A percentile compares a stretch with the other conserved stretches of the same genome.
Conservation (phyloP, 305 asterid species). For the Fraxinus sp. region DNA sequence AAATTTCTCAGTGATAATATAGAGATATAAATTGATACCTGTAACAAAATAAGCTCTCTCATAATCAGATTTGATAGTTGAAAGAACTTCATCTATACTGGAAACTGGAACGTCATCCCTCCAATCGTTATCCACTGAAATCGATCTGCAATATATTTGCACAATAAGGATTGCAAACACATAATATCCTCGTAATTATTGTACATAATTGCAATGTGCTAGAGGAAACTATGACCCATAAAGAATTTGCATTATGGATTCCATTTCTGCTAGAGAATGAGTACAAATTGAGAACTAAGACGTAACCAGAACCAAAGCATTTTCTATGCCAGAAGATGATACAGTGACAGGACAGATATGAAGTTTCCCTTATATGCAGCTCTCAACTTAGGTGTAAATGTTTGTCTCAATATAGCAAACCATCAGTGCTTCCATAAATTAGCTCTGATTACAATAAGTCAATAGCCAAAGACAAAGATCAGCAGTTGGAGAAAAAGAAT, state of each 20-base stretch:
- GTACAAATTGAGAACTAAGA: background rate
- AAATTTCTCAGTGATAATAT: constrained; percentile 1
- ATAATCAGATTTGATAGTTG: constrained; percentile 60
- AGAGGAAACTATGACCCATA: background rate
- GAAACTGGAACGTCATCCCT: constrained; percentile 37
- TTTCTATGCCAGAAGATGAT: background rate
- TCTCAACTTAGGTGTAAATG: background rate
- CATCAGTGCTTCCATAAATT: background rate
- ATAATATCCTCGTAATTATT: background rate
- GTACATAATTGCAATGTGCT: background rate
- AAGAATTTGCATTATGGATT: background rate
- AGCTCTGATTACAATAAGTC: background rate
- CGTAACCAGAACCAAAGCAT: background rate
- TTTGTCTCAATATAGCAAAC: background rate
- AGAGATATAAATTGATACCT: constrained; percentile 35
- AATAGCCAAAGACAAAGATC: background rate
- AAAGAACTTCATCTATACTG: constrained; percentile 51
- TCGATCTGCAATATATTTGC: constrained; percentile 36
- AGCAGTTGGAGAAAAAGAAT: background rate
- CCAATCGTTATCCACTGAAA: constrained; percentile 28
- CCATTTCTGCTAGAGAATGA: background rate
- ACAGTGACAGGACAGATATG: background rate
- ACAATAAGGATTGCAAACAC: background rate
- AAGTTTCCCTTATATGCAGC: background rate
- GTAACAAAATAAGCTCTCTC: constrained; percentile 79